A percentile compares a stretch with the other conserved stretches of the same genome.
These are phyloP conservation scores for Colletotrichum lupini DNA, from an alignment of 2,329 filamentous ascomycete genomes.

Conservation along the genomic window DNA sequence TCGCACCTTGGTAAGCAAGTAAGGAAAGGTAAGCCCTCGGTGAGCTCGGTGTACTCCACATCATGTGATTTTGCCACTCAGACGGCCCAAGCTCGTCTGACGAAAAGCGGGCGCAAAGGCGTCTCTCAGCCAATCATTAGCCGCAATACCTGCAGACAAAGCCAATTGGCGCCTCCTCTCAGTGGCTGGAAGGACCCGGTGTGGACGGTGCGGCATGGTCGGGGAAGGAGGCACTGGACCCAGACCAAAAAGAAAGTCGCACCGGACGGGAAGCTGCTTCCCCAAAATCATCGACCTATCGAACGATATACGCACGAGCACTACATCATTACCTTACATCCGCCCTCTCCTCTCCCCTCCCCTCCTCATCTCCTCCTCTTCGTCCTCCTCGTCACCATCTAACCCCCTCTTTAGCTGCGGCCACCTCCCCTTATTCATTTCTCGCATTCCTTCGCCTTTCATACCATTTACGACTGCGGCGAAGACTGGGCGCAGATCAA, in stretches of 20 bases:
- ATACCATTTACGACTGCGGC: background rate
- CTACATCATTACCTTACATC: slow-evolving; percentile 31
- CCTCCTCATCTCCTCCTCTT: slow-evolving; percentile 3
- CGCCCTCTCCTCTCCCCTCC: slow-evolving; percentile 13
- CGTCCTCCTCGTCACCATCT: slow-evolving; percentile 13
- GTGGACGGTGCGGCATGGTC: background rate
- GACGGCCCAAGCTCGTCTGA: slow-evolving; percentile 25
- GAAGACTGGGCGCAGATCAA: background rate
- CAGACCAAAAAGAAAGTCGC: slow-evolving; percentile 27
- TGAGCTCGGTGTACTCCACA: slow-evolving; percentile 33
- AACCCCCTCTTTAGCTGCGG: background rate
- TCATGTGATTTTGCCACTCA: slow-evolving; percentile 31
- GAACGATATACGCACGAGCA: slow-evolving; percentile 32
- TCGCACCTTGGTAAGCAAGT: background rate
- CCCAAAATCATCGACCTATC: slow-evolving; percentile 35
- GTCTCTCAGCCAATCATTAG: slow-evolving; percentile 4
- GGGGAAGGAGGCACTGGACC: slow-evolving; percentile 6
- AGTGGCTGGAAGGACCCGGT: slow-evolving; percentile 28
- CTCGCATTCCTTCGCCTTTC: background rate
- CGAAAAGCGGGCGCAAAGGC: slow-evolving; percentile 16
- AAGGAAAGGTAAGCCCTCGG: slow-evolving; percentile 1
- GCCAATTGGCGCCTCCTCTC: slow-evolving; percentile 17
- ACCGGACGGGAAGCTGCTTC: slow-evolving; percentile 25
- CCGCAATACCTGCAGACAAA: background rate
- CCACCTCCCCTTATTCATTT: background rate